These are phyloP conservation scores for Begonia masoniana DNA, from an alignment of 306 rosid genomes.

Conservation along the genomic window DNA sequence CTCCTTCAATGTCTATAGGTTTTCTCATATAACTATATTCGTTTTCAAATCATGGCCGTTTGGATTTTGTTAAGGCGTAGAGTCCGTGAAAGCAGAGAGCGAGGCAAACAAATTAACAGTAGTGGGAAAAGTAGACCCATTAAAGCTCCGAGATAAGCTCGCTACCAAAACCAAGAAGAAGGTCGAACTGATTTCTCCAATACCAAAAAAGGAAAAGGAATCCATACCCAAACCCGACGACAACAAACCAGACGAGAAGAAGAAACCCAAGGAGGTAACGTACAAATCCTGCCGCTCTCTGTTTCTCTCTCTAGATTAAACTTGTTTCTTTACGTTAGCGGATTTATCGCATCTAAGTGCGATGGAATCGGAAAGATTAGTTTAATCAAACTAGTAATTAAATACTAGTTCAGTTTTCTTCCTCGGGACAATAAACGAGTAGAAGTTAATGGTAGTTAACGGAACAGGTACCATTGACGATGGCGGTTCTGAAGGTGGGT, in stretches of 20 bases:
- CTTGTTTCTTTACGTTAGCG: neutral
- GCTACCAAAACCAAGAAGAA: constrained; percentile 37
- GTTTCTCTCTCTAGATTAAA: neutral
- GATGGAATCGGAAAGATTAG: constrained; percentile 1
- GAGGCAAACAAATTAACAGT: constrained; percentile 44
- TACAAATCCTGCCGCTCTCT: neutral
- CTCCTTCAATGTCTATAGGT: neutral
- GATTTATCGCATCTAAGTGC: neutral
- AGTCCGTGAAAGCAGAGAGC: constrained; percentile 22
- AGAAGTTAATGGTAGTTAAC: neutral
- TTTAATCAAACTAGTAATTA: neutral
- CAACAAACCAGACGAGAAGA: constrained; percentile 19
- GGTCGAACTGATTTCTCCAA: constrained; percentile 45
- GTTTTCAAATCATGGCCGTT: too few species aligned
- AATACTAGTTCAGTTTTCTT: neutral
- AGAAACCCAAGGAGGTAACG: constrained; percentile 50
- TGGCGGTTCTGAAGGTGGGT: constrained; percentile 46
- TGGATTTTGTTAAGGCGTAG: constrained; percentile 24
- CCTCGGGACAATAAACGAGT: neutral
- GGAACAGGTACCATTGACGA: constrained; percentile 41
- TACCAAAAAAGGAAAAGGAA: constrained; percentile 35
- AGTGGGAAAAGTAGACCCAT: constrained; percentile 39
- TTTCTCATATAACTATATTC: too few species aligned
- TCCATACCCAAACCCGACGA: constrained; percentile 17
- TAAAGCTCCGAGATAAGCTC: constrained; percentile 30